phyloP scores from a whole-genome alignment of 805 yeast species.

The Trichomonascus vanleenenianus region DNA sequence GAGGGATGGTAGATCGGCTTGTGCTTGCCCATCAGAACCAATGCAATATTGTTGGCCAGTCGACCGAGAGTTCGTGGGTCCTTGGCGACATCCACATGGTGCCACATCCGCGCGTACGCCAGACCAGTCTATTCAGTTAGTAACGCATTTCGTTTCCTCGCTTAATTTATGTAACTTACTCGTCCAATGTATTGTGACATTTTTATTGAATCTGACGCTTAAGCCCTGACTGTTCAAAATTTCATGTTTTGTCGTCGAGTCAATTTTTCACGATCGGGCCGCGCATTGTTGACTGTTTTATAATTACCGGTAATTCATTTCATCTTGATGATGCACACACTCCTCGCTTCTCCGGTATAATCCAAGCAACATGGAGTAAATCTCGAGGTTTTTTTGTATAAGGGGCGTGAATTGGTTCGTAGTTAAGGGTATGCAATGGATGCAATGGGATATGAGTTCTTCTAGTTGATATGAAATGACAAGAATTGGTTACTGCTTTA shows the following conservation, averaged over 20 bases:
- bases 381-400: too few relatives aligned
- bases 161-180: too few relatives aligned
- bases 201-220: too few relatives aligned
- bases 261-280: too few relatives aligned
- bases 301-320: background rate
- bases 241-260: slow-evolving; percentile 2
- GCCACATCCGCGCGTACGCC: slow-evolving; percentile 87
- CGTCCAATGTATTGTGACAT: slow-evolving; percentile 37
- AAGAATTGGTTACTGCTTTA: background rate
- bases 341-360: too few relatives aligned
- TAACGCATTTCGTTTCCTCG: background rate
- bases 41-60: slow-evolving; percentile 81
- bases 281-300: too few relatives aligned
- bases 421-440: too few relatives aligned
- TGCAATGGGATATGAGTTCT: too few relatives aligned
- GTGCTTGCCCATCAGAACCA: slow-evolving; percentile 91
- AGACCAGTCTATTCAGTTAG: slow-evolving; percentile 43
- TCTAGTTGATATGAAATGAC: background rate
- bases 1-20: slow-evolving; percentile 79
- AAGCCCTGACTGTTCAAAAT: background rate
- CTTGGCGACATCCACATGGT: slow-evolving; percentile 81
- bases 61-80: slow-evolving; percentile 88
- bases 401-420: too few relatives aligned
- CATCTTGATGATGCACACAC: background rate
- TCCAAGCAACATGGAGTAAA: too few relatives aligned